A percentile compares a stretch with the other conserved stretches of the same genome.
phyloP scores from a whole-genome alignment of 2,329 filamentous ascomycete genomes.

The Colletotrichum sublineola region DNA sequence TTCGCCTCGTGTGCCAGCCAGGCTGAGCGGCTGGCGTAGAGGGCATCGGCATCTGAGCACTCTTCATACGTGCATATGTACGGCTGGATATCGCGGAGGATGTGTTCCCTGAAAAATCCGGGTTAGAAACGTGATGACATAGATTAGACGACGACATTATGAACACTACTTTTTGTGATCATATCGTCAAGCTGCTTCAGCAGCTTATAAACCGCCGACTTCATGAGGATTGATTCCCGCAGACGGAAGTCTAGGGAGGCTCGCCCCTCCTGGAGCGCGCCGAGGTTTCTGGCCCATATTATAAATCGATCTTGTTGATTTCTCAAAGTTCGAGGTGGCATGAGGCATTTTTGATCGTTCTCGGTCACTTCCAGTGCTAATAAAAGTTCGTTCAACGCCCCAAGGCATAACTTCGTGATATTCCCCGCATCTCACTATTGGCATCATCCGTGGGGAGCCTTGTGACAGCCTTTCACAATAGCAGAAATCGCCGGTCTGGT shows the following conservation, averaged over 20 bases:
- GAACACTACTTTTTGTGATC: not conserved
- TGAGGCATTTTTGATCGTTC: too few relatives aligned
- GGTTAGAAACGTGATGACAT: too few relatives aligned
- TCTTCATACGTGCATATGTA: constrained; percentile 25
- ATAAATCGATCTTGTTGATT: constrained; percentile 22
- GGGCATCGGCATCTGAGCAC: not conserved
- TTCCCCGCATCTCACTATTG: too few relatives aligned
- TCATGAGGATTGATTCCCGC: not conserved
- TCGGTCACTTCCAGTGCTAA: too few relatives aligned
- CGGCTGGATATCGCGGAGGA: constrained; percentile 19
- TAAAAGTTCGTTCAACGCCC: too few relatives aligned
- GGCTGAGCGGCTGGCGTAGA: constrained; percentile 2
- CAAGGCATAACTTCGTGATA: too few relatives aligned
- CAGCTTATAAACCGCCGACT: not conserved
- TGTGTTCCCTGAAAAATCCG: constrained; percentile 1
- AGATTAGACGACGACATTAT: too few relatives aligned
- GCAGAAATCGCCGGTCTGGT: constrained; percentile 45
- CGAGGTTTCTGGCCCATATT: constrained; percentile 19
- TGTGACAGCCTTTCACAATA: not conserved
- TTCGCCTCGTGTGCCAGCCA: constrained; percentile 13
- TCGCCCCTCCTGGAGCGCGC: constrained; percentile 11
- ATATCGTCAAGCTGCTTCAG: not conserved
- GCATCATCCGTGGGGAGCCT: too few relatives aligned
- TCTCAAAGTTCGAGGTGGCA: too few relatives aligned
- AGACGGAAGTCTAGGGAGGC: constrained; percentile 25